phyloP scores from a whole-genome alignment of 202 grass and related monocot genomes.

The Schoenoplectus tabernaemontani region DNA sequence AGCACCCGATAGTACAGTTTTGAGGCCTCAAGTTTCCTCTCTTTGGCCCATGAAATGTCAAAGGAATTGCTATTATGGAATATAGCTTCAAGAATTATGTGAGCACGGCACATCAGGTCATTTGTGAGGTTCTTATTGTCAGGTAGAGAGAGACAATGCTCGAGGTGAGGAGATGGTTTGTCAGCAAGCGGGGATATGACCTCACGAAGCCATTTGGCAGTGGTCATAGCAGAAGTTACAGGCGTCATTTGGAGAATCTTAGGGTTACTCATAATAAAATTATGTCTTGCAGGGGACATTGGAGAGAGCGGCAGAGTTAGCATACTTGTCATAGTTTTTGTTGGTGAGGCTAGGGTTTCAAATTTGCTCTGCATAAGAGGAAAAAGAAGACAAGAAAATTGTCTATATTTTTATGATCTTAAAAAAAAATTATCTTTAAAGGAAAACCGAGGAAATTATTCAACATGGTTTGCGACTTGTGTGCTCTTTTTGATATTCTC shows the following conservation, averaged over 20 bases:
- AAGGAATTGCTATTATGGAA: conserved; percentile 64
- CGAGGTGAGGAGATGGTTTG: conserved; percentile 60
- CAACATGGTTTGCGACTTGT: neutral
- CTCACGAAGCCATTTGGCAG: conserved; percentile 87
- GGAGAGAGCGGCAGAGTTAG: conserved; percentile 63
- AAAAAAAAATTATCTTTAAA: conserved; percentile 11
- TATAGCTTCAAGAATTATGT: conserved; percentile 80
- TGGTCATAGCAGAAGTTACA: conserved; percentile 83
- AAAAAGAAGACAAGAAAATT: conserved; percentile 1
- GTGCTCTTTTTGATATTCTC: neutral
- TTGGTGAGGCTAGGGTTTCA: conserved; percentile 64
- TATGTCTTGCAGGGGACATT: conserved; percentile 34
- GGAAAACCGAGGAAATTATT: neutral
- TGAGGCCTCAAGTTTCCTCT: conserved; percentile 84
- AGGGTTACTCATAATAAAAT: conserved; percentile 33
- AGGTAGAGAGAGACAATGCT: conserved; percentile 58
- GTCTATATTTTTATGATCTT: neutral
- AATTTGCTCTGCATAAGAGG: conserved; percentile 54
- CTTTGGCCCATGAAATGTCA: conserved; percentile 70
- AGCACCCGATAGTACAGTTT: conserved; percentile 87
- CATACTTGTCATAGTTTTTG: conserved; percentile 62
- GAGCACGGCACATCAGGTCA: conserved; percentile 48
- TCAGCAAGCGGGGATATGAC: conserved; percentile 67
- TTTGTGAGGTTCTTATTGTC: conserved; percentile 41
- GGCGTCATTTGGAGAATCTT: conserved; percentile 76